Evolutionary conservation across 2,329 filamentous ascomycete genomes (phyloP).

Genomic region (Mycosphaerella sp.): DNA sequence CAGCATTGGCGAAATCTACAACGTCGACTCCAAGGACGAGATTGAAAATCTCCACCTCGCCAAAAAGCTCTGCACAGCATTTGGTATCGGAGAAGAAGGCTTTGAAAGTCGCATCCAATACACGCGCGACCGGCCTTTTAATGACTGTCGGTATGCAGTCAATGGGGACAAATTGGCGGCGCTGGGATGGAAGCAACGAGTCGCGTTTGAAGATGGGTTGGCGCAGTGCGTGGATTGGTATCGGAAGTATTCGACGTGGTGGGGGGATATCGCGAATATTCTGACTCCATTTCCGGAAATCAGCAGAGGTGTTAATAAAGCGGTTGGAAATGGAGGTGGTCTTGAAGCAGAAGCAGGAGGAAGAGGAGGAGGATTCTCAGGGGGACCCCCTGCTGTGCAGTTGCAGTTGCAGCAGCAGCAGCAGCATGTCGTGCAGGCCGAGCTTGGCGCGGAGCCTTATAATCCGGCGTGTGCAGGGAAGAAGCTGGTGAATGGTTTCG

Average conservation of each 20-base stretch:
- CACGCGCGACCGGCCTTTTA: constrained; percentile 71
- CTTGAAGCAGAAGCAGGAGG: not conserved
- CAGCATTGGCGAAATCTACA: constrained; percentile 68
- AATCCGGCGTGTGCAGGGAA: not conserved
- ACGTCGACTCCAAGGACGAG: constrained; percentile 71
- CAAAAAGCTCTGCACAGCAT: constrained; percentile 55
- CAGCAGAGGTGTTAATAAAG: not conserved
- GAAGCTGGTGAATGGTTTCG: constrained; percentile 7
- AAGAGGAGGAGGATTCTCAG: not conserved
- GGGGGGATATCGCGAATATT: constrained; percentile 64
- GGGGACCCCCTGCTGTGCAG: not conserved
- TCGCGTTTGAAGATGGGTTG: constrained; percentile 57
- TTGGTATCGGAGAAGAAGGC: constrained; percentile 46
- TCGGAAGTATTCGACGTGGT: constrained; percentile 59
- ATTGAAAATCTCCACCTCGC: constrained; percentile 68
- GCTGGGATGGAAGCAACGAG: constrained; percentile 65
- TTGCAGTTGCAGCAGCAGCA: too few relatives aligned
- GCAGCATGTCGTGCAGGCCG: too few relatives aligned
- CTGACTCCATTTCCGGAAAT: constrained; percentile 55
- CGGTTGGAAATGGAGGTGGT: not conserved
- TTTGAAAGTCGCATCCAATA: constrained; percentile 61
- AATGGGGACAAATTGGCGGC: constrained; percentile 61
- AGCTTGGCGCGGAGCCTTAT: constrained; percentile 11
- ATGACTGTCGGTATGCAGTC: constrained; percentile 66
- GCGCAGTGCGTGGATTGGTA: constrained; percentile 65